Evolutionary conservation across 2,329 filamentous ascomycete species (phyloP).

Genomic region (Dendrostoma leiphaemia): DNA sequence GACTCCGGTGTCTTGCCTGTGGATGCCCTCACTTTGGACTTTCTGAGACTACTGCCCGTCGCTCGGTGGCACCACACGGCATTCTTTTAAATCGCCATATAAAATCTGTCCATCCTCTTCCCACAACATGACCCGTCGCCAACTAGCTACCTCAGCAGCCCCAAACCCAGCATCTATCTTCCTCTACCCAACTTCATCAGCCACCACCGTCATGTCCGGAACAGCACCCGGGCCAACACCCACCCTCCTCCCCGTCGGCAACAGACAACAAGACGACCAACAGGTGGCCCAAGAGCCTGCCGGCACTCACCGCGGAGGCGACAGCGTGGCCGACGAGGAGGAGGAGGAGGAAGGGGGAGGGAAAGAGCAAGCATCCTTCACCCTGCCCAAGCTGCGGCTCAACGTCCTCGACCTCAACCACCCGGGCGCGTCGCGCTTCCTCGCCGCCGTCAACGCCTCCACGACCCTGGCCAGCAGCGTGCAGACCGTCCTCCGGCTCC

Average conservation of each 20-base stretch:
- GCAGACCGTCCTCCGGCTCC: constrained; percentile 64
- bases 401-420: constrained; percentile 58
- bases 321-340: background rate
- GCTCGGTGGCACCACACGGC: no score
- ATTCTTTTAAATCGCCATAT: no score
- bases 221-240: constrained; percentile 5
- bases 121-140: constrained; percentile 7
- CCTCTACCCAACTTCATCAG: constrained; percentile 29
- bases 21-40: no score
- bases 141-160: constrained; percentile 30
- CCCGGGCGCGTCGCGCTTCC: constrained; percentile 64
- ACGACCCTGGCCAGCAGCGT: constrained; percentile 62
- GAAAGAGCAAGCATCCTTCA: no score
- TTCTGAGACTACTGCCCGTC: no score
- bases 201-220: constrained; percentile 22
- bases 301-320: background rate
- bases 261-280: background rate
- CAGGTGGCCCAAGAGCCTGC: background rate
- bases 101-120: no score
- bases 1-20: no score
- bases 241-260: constrained; percentile 20
- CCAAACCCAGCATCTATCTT: constrained; percentile 29
- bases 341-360: no score
- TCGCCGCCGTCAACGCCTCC: constrained; percentile 62
- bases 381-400: constrained; percentile 56